Percentiles rank a stretch among this genome's conserved stretches.
Conservation (phyloP, 805 yeast species). For the Cyberlindnera mrakii region DNA sequence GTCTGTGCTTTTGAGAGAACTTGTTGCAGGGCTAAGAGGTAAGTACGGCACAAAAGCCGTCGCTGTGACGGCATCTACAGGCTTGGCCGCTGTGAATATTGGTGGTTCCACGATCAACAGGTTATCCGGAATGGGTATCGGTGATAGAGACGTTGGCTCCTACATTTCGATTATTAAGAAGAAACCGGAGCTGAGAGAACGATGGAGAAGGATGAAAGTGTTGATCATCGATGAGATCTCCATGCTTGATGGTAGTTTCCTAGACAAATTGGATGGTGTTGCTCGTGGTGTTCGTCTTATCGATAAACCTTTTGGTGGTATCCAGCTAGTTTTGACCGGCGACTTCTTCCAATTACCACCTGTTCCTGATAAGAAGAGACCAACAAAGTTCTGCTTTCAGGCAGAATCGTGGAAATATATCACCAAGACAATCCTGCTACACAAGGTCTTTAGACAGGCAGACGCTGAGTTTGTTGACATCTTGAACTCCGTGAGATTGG, state of each 20-base stretch:
- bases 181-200: constrained; percentile 34
- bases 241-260: constrained; percentile 79
- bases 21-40: constrained; percentile 47
- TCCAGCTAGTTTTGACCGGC: constrained; percentile 86
- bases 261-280: constrained; percentile 67
- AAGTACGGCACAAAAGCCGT: constrained; percentile 42
- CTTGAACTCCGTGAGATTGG: constrained; percentile 76
- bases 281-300: constrained; percentile 48
- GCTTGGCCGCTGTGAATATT: constrained; percentile 90
- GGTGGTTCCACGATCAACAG: constrained; percentile 87
- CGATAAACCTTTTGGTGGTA: constrained; percentile 82
- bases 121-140: constrained; percentile 78
- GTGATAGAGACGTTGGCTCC: constrained; percentile 44
- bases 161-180: constrained; percentile 35
- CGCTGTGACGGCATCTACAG: constrained; percentile 93
- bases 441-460: constrained; percentile 86
- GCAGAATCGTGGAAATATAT: constrained; percentile 66
- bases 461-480: constrained; percentile 70
- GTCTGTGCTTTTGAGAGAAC: constrained; percentile 57
- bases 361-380: constrained; percentile 39
- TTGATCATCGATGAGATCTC: constrained; percentile 89
- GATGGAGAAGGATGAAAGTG: constrained; percentile 68
- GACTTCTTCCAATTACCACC: constrained; percentile 97
- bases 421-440: constrained; percentile 59
- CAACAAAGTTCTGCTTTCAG: constrained; percentile 65